Base-by-base conservation (phyloP, 139 green algal genomes). In the Eudorina sp. region DNA sequence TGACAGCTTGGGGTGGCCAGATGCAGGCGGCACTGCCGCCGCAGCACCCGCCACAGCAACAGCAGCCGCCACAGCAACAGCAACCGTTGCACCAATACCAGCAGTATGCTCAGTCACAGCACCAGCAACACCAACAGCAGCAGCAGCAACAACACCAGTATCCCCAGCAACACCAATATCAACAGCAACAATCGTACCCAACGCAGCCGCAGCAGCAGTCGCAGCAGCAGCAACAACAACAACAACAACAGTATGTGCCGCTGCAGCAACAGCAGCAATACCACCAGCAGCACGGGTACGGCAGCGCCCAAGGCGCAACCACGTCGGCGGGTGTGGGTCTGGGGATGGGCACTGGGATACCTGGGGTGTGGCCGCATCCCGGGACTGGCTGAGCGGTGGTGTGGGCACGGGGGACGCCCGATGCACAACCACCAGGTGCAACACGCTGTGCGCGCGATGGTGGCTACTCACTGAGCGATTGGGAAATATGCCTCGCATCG, bases 301-400 rank as follows among this genome's bases (percentile, higher is more conserved):
- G 68, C 11, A 34, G 62, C 38, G 68, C 34, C 31, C 51, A 60
- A 25, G 51, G 14, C 51, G n/a, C 34, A 45, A 13, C 31, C 66
- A 11, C 7, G 7, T 8, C 70, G 19, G 40, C 9, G 8, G 27
- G 70, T 51, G 36, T 48, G 69, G 69, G 62, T 34, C 16, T 29
- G 36, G 62, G 68, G 68, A 72, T 72, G 62, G 62, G 62, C 27
- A 16, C 31, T 31, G 62, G 62, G 62, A 72, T 72, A 72, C 62
- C 62, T 3, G 62, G 62, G 19, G 62, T 72, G 27, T 72, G 62
- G 62, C 62, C 62, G 1, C 62, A 72, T 25, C n/a, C n/a, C n/a
- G n/a, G n/a, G n/a, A n/a, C n/a, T n/a, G 62, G 62, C 6, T 72
- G 31, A 34, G 16, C 21, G 31, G 62, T 8, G 36, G 21, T 72